phyloP scores from a whole-genome alignment of 1,139 yeast species.

The Candida tunisiensis region DNA sequence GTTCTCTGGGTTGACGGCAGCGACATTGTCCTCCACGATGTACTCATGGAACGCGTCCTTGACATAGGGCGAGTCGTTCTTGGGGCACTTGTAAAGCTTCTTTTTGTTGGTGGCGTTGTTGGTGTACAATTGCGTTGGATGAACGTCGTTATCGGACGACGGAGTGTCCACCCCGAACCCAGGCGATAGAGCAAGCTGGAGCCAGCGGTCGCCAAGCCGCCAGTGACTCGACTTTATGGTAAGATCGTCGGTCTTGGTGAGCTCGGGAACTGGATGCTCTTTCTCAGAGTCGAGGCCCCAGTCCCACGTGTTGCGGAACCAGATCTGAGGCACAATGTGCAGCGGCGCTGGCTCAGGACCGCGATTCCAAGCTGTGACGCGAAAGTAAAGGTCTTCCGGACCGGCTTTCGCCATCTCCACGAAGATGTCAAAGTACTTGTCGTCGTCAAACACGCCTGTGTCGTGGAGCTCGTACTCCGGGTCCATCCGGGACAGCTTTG shows the following conservation, averaged over 20 bases:
- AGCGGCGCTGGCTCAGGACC: slow-evolving; percentile 74
- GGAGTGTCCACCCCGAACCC: too few species aligned
- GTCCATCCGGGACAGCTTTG: slow-evolving; percentile 44
- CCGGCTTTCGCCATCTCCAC: slow-evolving; percentile 86
- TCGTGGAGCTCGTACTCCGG: slow-evolving; percentile 60
- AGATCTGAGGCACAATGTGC: slow-evolving; percentile 73
- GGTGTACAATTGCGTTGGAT: slow-evolving; percentile 64
- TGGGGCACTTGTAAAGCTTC: slow-evolving; percentile 46
- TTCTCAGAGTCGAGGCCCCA: slow-evolving; percentile 42
- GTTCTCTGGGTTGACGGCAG: slow-evolving; percentile 50
- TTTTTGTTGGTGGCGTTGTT: slow-evolving; percentile 76
- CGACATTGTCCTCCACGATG: slow-evolving; percentile 42
- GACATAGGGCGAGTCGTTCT: slow-evolving; percentile 38
- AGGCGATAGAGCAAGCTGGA: slow-evolving; percentile 73
- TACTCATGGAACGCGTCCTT: slow-evolving; percentile 90
- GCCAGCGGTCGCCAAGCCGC: slow-evolving; percentile 54
- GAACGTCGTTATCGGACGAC: slow-evolving; percentile 28
- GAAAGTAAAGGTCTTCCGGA: slow-evolving; percentile 63
- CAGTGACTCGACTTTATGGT: slow-evolving; percentile 49
- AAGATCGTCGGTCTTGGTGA: slow-evolving; percentile 26
- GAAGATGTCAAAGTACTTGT: slow-evolving; percentile 77
- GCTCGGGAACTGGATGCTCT: too few species aligned
- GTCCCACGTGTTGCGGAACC: slow-evolving; percentile 85
- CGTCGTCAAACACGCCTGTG: slow-evolving; percentile 61
- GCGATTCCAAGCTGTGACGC: slow-evolving; percentile 83